A percentile compares a stretch with the other conserved stretches of the same genome.
phyloP scores from a whole-genome alignment of 805 yeast species.

The Kluyveromyces lactis region DNA sequence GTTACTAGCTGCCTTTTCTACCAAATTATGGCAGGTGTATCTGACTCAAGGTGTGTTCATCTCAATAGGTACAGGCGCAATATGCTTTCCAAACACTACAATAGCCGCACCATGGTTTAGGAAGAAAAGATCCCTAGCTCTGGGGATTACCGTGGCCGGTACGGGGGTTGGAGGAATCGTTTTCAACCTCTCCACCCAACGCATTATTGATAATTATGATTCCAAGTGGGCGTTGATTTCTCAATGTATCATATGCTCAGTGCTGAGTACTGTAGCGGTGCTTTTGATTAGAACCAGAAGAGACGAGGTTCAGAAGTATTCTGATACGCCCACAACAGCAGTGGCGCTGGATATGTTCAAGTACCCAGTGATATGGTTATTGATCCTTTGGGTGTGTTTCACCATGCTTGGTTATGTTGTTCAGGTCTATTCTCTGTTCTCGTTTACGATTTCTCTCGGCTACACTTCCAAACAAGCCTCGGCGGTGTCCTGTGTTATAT shows the following conservation, averaged over 20 bases:
- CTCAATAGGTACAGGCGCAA: not conserved
- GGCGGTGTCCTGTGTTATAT: conserved; percentile 50
- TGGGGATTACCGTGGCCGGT: not conserved
- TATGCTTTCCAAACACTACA: not conserved
- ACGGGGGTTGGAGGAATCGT: not conserved
- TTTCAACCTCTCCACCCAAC: not conserved
- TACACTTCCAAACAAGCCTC: conserved; percentile 47
- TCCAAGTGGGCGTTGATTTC: not conserved
- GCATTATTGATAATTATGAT: not conserved
- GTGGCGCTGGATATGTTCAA: not conserved
- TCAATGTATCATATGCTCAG: not conserved
- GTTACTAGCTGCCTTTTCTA: not conserved
- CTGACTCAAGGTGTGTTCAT: not conserved
- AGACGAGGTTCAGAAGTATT: not conserved
- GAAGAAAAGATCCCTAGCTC: not conserved
- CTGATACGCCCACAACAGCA: not conserved
- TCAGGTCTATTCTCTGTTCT: conserved; percentile 49
- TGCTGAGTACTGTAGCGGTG: not conserved
- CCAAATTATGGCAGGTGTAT: not conserved
- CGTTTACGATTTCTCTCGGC: conserved; percentile 50
- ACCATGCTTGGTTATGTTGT: conserved; percentile 56
- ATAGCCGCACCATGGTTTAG: not conserved
- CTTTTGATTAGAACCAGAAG: not conserved
- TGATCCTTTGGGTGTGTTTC: conserved; percentile 35
- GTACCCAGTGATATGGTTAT: conserved; percentile 23